Base-by-base conservation (phyloP, 805 yeast genomes). In the Lachancea waltii region DNA sequence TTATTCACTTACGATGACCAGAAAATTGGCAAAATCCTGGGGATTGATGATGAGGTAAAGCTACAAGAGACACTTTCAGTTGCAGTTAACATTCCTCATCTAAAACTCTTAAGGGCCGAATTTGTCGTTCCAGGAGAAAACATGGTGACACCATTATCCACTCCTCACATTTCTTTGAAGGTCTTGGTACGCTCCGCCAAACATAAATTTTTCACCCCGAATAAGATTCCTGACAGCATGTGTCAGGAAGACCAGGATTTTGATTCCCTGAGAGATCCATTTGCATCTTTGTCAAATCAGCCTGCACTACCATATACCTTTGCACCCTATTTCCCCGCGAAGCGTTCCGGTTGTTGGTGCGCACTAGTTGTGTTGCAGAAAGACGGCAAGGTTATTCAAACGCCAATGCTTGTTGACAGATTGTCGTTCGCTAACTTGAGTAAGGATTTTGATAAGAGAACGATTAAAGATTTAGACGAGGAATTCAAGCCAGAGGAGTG, bases 101-200 rank as follows among this genome's bases (percentile, higher is more conserved):
- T 89, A 35, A 76, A 81, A 51, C 65, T 87, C 11, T 47, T 87
- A 20, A 75, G 73, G 36, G 80, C 94, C 30, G 76, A 74, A 41
- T 86, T 86, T 63, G 71, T 73, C 45, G 95, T 90, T 30, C 90
- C 95, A 3, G 97, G 97, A 23, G 97, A 89, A 65, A 56, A 62
- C 11, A 46, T 43, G 15, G 78, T 84, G 20, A 76, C 87, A 0
- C 81, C 95, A 19, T 70, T 73, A 18, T 76, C 97, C 2, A 72
- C 73, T 34, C 78, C 85, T 7, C 89, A 85, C 60, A 65, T 94
- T 42, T 78, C 77, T 21, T 47, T 92, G 17, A 86, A 89, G 60
- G 81, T 83, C 42, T 60, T 85, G 30, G 75, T 86, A 27, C 78
- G 80, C 50, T 84, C 95, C 2, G 79, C 90, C 5, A 71, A 70